Percentiles rank a stretch among this genome's conserved stretches.
These are phyloP conservation scores for Aurantiochytrium sp. DNA, from an alignment of 108 stramenopile genomes.

Conservation along the genomic window DNA sequence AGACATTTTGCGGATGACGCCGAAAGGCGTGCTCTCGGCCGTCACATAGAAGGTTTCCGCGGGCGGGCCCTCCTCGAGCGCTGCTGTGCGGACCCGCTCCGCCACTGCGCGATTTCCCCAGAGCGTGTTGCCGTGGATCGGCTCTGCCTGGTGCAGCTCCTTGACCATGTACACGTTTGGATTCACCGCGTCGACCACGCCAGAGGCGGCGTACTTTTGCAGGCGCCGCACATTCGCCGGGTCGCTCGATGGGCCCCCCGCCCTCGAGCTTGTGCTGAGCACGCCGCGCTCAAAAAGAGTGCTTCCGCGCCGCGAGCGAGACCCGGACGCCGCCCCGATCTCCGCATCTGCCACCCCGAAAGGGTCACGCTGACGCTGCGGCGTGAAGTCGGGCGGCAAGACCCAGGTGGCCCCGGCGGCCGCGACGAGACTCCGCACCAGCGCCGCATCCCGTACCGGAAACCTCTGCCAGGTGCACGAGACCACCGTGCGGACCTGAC, in stretches of 20 bases:
- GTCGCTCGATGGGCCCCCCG: no score
- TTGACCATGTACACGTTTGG: neutral
- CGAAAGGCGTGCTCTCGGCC: neutral
- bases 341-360: neutral
- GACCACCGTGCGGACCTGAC: neutral
- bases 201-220: neutral
- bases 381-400: neutral
- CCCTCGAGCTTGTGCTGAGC: neutral
- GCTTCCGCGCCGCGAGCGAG: neutral
- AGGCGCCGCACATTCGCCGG: neutral
- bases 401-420: neutral
- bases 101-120: neutral
- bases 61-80: neutral
- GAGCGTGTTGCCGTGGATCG: neutral
- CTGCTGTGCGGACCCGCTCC: neutral
- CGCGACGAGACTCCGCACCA: neutral
- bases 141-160: neutral
- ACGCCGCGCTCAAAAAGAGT: neutral
- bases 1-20: neutral
- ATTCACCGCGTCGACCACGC: neutral
- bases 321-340: no score
- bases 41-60: constrained; percentile 17
- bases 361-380: neutral
- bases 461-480: constrained; percentile 7
- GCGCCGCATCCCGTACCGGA: neutral